Base-by-base conservation (phyloP, 2,329 filamentous ascomycete genomes). In the Aspergillus pseudoterreus region DNA sequence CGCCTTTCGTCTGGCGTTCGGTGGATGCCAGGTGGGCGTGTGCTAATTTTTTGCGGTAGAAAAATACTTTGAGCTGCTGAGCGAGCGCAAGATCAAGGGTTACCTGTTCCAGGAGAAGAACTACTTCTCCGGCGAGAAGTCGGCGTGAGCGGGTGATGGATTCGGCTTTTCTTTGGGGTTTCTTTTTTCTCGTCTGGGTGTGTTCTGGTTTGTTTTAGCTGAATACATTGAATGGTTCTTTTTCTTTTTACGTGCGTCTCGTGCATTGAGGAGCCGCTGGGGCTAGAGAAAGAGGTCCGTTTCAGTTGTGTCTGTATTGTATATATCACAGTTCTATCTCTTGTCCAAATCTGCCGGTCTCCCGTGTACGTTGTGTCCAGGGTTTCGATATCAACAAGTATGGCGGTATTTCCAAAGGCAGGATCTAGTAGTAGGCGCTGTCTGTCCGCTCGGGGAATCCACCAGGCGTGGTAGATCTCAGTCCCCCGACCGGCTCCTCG, bases 41-140 rank as follows among this genome's bases (percentile, higher is more conserved):
- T 30, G 38, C 46, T 50, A 22, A 35, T 24, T 17, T 14, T 4
- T 15, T 30, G 22, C 33, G 55, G 39, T 60, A 86, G 83, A 86
- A 63, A 79, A 82, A 58, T 86, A 86, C 68, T 78, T 86, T 53
- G 80, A 85, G 70, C 75, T 86, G 39, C 68, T 86, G 59, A 80
- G 80, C 66, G 81, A 84, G 49, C 72, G 79, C 59, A 84, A 84
- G 73, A 73, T 85, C 59, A 82, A 79, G 73, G 83, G 83, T 57
- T 84, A 84, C 66, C 67, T 85, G 57, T 83, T 82, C 59, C 75
- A 82, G 66, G 82, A 86, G 72, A 82, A 84, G 71, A 84, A 86
- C 67, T 82, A 82, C 66, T 69, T 81, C 44, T 57, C 59, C 27
- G 55, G 56, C 35, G 56, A 59, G 54, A 64, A 68, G 60, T 65